Conservation (phyloP, 2,329 filamentous ascomycete genomes). For the Orbilia brochopaga region DNA sequence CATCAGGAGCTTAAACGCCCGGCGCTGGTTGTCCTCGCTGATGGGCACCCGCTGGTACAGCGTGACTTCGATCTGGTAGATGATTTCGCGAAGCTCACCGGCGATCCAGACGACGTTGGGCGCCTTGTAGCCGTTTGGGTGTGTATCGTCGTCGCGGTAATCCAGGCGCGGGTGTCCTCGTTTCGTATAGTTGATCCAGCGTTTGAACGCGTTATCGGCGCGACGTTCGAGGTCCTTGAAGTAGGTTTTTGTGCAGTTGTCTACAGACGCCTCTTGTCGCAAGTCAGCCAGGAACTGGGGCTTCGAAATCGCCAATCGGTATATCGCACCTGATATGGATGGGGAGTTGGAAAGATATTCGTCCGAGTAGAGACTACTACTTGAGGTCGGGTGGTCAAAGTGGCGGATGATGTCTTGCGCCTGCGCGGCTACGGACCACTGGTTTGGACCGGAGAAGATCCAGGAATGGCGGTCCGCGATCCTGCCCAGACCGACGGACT, state of each 20-base stretch:
- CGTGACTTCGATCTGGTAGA: slow-evolving; percentile 33
- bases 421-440: slow-evolving; percentile 29
- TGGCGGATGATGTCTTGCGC: slow-evolving; percentile 38
- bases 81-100: slow-evolving; percentile 13
- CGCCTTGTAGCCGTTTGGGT: slow-evolving; percentile 18
- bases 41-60: slow-evolving; percentile 12
- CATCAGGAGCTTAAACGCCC: slow-evolving; percentile 28
- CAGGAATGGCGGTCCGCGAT: slow-evolving; percentile 26
- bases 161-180: slow-evolving; percentile 26
- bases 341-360: slow-evolving; percentile 36
- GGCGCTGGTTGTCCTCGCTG: slow-evolving; percentile 12
- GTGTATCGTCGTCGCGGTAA: slow-evolving; percentile 26
- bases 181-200: slow-evolving; percentile 48
- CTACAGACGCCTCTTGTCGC: slow-evolving; percentile 43
- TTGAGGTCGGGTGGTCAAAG: slow-evolving; percentile 20
- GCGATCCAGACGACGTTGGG: slow-evolving; percentile 38
- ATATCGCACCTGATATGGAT: slow-evolving; percentile 42
- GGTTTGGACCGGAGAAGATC: slow-evolving; percentile 21
- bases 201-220: slow-evolving; percentile 25
- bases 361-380: slow-evolving; percentile 34
- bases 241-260: slow-evolving; percentile 36
- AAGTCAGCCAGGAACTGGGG: slow-evolving; percentile 47
- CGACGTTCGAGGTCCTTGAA: slow-evolving; percentile 14
- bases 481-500: slow-evolving; percentile 16
- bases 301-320: slow-evolving; percentile 45